Base-by-base conservation (phyloP, 1,284 basidiomycete genomes). In the Salmacisia buchloeana region DNA sequence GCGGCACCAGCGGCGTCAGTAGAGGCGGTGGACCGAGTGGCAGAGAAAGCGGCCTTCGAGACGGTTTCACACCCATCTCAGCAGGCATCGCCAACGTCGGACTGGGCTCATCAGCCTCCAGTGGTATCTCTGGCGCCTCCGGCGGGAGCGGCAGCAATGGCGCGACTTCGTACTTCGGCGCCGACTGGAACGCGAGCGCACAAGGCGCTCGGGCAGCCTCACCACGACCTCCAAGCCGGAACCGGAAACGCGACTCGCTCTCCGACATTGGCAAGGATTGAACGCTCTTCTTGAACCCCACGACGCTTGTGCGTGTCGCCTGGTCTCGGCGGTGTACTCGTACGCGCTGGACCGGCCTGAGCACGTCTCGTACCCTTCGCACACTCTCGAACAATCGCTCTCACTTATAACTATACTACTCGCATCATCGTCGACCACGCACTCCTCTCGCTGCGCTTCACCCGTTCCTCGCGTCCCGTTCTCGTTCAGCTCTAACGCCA, bases 161-260 rank as follows among this genome's bases (percentile, higher is more conserved):
- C 23, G 49, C 13, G 27, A 12, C 29, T 15, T 29, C 49, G 27
- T 54, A 54, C 49, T 54, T 54, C 21, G 49, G 49, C 6, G 18
- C 49, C 25, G 49, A 43, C 18, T 43, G n/a, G n/a, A n/a, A n/a
- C n/a, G n/a, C n/a, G n/a, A n/a, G n/a, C n/a, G n/a, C n/a, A n/a
- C n/a, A n/a, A n/a, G n/a, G n/a, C n/a, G 25, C 49, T 6, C 27
- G 49, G 4, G 49, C 49, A 29, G 27, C 49, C 29, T 54, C 49
- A 13, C 49, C 49, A 3, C 49, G 49, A 13, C 29, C 27, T 12
- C 49, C 49, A n/a, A 33, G 49, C 27, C 23, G 49, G 27, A 54
- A 54, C 34, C 49, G 49, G 27, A 27, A 54, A n/a, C 49, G 49
- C 6, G 49, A 54, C 15, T 33, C 49, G 25, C n/a, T n/a, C n/a